A percentile compares a stretch with the other conserved stretches of the same genome.
phyloP scores from a whole-genome alignment of 805 yeast species.

The Saturnispora hagleri region DNA sequence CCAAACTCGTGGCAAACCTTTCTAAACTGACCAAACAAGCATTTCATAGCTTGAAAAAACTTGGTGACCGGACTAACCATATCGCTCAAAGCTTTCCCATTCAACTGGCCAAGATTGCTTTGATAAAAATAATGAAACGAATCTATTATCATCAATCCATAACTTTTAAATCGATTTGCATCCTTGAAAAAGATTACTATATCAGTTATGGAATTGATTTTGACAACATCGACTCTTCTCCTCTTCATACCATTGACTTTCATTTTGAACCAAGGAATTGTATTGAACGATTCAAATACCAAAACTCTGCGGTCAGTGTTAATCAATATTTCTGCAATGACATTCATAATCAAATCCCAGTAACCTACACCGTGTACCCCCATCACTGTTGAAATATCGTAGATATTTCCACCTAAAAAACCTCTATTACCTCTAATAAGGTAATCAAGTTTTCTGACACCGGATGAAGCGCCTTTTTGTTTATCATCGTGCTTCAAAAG shows the following conservation, averaged over 20 bases:
- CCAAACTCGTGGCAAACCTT: conserved; percentile 4
- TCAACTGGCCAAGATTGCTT: conserved; percentile 8
- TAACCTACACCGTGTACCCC: conserved; percentile 20
- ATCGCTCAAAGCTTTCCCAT: conserved; percentile 8
- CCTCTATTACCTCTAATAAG: conserved; percentile 18
- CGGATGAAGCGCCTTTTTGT: conserved; percentile 13
- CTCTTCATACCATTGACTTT: conserved; percentile 5
- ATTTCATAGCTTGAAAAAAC: conserved; percentile 12
- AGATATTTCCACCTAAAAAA: conserved; percentile 17
- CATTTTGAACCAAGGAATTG: conserved; percentile 23
- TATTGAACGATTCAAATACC: conserved; percentile 13
- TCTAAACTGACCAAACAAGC: conserved; percentile 13
- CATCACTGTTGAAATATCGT: conserved; percentile 23
- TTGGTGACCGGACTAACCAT: conserved; percentile 18
- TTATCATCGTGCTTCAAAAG: neutral
- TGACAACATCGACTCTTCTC: conserved; percentile 11
- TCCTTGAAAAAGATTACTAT: conserved; percentile 18
- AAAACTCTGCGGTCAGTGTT: conserved; percentile 7
- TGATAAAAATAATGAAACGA: conserved; percentile 23
- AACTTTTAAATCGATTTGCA: conserved; percentile 11
- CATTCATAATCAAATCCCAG: conserved; percentile 19
- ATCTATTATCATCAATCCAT: conserved; percentile 21
- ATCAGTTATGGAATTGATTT: conserved; percentile 16
- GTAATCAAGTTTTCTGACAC: conserved; percentile 16
- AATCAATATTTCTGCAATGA: neutral